A percentile compares a stretch with the other conserved stretches of the same genome.
Evolutionary conservation across 331 rosid species (phyloP).

Genomic region (Cydonia oblonga): DNA sequence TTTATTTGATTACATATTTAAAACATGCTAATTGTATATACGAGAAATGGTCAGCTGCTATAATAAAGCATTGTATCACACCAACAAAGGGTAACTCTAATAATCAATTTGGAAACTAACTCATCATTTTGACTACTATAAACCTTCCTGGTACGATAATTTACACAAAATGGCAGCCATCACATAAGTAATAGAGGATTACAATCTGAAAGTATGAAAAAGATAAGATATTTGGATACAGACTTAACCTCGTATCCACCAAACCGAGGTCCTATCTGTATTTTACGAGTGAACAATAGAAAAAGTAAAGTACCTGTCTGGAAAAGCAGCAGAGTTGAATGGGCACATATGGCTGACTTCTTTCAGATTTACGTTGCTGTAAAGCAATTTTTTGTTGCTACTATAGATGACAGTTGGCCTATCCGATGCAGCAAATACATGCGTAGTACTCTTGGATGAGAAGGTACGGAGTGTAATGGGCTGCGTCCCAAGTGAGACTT

Average conservation of each 20-base stretch:
- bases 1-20: neutral
- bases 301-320: constrained; percentile 54
- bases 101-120: neutral
- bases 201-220: neutral
- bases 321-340: constrained; percentile 90
- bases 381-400: constrained; percentile 80
- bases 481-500: constrained; percentile 92
- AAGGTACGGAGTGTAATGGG: constrained; percentile 86
- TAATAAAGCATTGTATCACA: neutral
- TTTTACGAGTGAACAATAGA: neutral
- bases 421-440: constrained; percentile 91
- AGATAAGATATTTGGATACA: neutral
- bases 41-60: too few species aligned
- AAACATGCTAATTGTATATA: neutral
- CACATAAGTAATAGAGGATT: neutral
- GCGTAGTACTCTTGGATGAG: constrained; percentile 81
- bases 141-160: neutral
- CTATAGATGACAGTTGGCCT: constrained; percentile 92
- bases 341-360: constrained; percentile 98
- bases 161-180: neutral
- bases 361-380: constrained; percentile 84
- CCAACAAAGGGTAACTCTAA: neutral
- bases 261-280: neutral
- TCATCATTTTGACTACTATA: neutral
- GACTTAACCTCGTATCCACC: neutral